A percentile compares a stretch with the other conserved stretches of the same genome.
Evolutionary conservation across 2,329 filamentous ascomycete species (phyloP).

Genomic region (Xylaria sp.): DNA sequence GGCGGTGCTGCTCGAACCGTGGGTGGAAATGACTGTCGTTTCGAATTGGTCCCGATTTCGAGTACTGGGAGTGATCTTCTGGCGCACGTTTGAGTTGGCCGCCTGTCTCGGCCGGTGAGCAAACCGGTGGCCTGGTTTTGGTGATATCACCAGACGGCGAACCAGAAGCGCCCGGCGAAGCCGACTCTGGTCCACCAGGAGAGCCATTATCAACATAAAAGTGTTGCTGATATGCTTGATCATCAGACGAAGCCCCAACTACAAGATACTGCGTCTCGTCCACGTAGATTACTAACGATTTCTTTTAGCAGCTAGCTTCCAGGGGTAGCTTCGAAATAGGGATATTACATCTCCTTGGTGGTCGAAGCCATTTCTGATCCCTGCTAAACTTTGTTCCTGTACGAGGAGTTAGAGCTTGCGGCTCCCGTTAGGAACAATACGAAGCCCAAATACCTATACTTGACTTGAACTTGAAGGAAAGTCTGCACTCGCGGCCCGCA

Average conservation of each 20-base stretch:
- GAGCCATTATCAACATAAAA: slow-evolving; percentile 28
- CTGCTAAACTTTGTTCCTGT: slow-evolving; percentile 36
- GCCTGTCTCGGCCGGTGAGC: not conserved
- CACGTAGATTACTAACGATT: slow-evolving; percentile 40
- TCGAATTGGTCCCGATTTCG: not conserved
- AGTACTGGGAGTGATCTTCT: not conserved
- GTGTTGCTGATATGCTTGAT: slow-evolving; percentile 31
- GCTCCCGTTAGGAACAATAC: not conserved
- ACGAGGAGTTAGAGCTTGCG: slow-evolving; percentile 9
- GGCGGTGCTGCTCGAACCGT: slow-evolving; percentile 2
- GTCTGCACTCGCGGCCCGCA: slow-evolving; percentile 42
- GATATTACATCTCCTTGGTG: slow-evolving; percentile 37
- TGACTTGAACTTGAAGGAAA: slow-evolving; percentile 44
- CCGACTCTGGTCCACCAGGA: slow-evolving; percentile 21
- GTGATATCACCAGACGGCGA: slow-evolving; percentile 14
- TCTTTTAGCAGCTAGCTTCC: slow-evolving; percentile 17
- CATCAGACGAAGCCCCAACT: slow-evolving; percentile 32
- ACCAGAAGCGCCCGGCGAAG: slow-evolving; percentile 17
- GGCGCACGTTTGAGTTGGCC: not conserved
- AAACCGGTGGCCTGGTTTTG: not conserved
- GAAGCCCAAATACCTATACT: slow-evolving; percentile 36
- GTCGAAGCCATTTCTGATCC: slow-evolving; percentile 40
- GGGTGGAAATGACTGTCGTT: not conserved
- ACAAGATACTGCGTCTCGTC: slow-evolving; percentile 39
- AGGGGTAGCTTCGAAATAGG: not conserved